These are phyloP conservation scores for Colletotrichum viniferum DNA, from an alignment of 2,329 filamentous ascomycete species.

Conservation along the genomic window DNA sequence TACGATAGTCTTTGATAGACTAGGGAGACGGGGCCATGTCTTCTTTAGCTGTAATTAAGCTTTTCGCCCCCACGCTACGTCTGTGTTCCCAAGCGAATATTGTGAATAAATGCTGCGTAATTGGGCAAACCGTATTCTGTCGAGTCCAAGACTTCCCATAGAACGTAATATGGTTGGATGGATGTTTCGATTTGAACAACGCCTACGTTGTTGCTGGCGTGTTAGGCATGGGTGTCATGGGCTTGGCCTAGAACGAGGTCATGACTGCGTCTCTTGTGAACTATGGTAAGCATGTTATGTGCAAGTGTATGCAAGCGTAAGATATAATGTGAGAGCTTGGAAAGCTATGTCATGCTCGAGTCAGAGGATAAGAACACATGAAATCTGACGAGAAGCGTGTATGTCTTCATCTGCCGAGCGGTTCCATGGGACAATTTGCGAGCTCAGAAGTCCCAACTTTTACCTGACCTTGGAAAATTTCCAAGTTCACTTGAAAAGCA, in stretches of 20 bases:
- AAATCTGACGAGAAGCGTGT: neutral
- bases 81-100: neutral
- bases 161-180: neutral
- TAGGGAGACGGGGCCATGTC: neutral
- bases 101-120: neutral
- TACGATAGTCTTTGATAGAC: constrained; percentile 1
- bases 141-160: neutral
- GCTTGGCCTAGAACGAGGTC: neutral
- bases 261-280: neutral
- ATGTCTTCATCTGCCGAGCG: neutral
- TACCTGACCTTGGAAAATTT: too few relatives aligned
- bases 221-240: neutral
- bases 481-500: neutral
- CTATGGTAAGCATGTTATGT: neutral
- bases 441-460: too few relatives aligned
- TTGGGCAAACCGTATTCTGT: neutral
- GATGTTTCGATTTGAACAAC: neutral
- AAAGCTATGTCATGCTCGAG: neutral
- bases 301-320: neutral
- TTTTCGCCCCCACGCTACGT: neutral
- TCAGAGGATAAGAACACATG: neutral
- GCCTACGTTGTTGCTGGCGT: neutral
- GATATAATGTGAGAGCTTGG: neutral
- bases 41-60: neutral
- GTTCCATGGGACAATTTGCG: neutral